Evolutionary conservation across 192 early-diverging fungal species (phyloP), one percentile per base, ranked within the genome.

Genomic region (Podila epigama): DNA sequence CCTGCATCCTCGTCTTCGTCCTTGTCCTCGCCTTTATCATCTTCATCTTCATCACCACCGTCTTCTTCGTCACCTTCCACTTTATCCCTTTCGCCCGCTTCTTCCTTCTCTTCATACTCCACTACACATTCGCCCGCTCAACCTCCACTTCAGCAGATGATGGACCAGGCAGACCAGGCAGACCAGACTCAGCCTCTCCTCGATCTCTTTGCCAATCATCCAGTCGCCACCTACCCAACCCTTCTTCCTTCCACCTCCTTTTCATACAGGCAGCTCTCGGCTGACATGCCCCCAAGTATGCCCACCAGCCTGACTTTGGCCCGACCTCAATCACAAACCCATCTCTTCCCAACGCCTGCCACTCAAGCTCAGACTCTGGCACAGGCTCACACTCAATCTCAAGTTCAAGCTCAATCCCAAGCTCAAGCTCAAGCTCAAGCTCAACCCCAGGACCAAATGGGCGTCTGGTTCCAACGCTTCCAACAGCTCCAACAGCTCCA

Each of bases 211-310:
- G 5, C n/a, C 44, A 48, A 48, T 28, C 37, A 41, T 15, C 5
- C 56, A 16, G n/a, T 36, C 2, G 4, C 60, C 12, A 39, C 35
- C n/a, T 61, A 59, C 18, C 62, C 73, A n/a, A 60, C 58, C 12
- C 65, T 44, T 15, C 10, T 77, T 27, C 66, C 73, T 15, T 68
- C 73, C 2, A 57, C 65, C 29, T 63, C 59, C 1, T 77, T 77
- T 29, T 77, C 73, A 4, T 77, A 68, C 59, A 37, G 73, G 5
- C 73, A 77, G 53, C 52, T 77, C 33, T 59, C 66, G 1, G 60
- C 73, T 34, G 50, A 77, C 59, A 77, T 77, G 73, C 73, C 73
- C 18, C 73, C 73, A 4, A 57, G 55, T 56, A 77, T 68, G 65
- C 73, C 73, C 36, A 28, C 60, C 15, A 52, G 35, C 0, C 18